Percentiles rank a stretch among this genome's conserved stretches.
Evolutionary conservation across 768 basidiomycete genomes (phyloP).

Genomic region (Cyclocybe aegerita): DNA sequence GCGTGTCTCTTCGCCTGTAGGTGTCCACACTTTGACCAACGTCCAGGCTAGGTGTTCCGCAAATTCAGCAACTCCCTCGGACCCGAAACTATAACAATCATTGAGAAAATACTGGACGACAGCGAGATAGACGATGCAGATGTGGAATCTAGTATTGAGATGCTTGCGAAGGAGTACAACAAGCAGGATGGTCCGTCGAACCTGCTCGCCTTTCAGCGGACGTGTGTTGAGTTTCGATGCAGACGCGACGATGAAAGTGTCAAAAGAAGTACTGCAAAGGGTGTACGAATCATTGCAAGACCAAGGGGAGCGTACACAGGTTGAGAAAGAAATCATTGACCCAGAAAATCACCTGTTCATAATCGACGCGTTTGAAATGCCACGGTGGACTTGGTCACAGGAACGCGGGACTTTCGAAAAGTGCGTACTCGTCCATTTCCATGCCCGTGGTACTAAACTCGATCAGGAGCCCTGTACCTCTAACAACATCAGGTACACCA

Average conservation of each 20-base stretch:
- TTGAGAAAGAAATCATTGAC: conserved; percentile 67
- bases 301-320: conserved; percentile 48
- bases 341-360: conserved; percentile 81
- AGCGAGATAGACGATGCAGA: conserved; percentile 73
- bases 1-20: conserved; percentile 18
- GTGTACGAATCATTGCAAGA: conserved; percentile 78
- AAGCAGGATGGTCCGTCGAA: conserved; percentile 73
- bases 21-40: neutral
- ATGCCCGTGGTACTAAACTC: conserved; percentile 3
- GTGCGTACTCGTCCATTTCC: conserved; percentile 38
- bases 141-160: conserved; percentile 73
- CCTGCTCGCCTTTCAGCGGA: neutral
- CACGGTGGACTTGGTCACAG: conserved; percentile 86
- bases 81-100: conserved; percentile 68
- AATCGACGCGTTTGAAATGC: conserved; percentile 95
- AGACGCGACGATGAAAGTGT: conserved; percentile 87
- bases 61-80: conserved; percentile 89
- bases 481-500: conserved; percentile 80
- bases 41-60: conserved; percentile 62
- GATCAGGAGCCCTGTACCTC: conserved; percentile 49
- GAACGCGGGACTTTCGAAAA: conserved; percentile 87
- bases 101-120: conserved; percentile 68
- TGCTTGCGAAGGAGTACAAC: conserved; percentile 83
- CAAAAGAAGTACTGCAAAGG: conserved; percentile 60
- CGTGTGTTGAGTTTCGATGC: neutral